Evolutionary conservation across 345 rosid genomes (phyloP), one percentile per base, ranked within the genome.

Genomic region (Lenwebbia sp.): DNA sequence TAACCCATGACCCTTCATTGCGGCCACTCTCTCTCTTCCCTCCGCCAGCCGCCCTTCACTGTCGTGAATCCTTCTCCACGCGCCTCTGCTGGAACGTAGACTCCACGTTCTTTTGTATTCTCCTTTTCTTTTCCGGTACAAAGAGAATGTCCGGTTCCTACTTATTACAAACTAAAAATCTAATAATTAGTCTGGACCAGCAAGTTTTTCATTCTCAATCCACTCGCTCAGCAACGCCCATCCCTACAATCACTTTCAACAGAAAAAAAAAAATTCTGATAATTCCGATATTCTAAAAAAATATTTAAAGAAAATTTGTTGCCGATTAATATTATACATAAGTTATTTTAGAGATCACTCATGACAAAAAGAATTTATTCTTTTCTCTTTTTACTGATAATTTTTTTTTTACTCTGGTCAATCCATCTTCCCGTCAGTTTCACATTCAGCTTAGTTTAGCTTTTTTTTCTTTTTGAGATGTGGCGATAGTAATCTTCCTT

Each of bases 11-110:
- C 74, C 7, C 47, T 30, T 19, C 55, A 14, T 85, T 33, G 82
- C 47, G 49, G 23, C 54, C 41, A 2, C 87, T 82, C 84, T 56
- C 41, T 47, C 50, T 47, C 26, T 84, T 33, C 78, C 47, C 44
- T 19, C 25, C 25, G 7, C 13, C 83, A 87, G 92, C 92, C 92
- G 92, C 90, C 92, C 57, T 86, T 62, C 65, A 86, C 90, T 90
- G 86, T 90, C 54, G 21, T 17, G 44, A 37, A 37, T 37, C 47
- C 47, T 70, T 40, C 13, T 23, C 13, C 78, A 33, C 78, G 13
- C 78, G 78, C 78, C 78, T 70, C 78, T 2, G 7, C 26, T 5
- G 26, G 26, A 9, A 2, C 17, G 40, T 47, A 5, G 10, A 10
- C 8, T 21, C 87, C 91, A 86, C 90, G 86, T 28, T 19, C 53